Conservation (phyloP, 2,329 filamentous ascomycete genomes). For the Dothistroma septosporum region DNA sequence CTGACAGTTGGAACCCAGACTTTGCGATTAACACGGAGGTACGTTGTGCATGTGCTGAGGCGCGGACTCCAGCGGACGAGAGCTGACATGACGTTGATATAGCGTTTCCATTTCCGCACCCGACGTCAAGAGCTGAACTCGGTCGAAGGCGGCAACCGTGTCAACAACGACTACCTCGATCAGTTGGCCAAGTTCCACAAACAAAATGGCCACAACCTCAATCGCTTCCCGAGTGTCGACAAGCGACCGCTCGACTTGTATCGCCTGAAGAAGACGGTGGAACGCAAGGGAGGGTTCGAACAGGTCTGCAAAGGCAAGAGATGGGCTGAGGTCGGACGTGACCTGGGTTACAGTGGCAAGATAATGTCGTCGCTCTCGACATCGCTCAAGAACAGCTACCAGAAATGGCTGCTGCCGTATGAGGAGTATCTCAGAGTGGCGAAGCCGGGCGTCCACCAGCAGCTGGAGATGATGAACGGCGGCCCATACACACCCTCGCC, state of each 20-base stretch:
- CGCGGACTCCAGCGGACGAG: background rate
- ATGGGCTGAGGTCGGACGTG: slow-evolving; percentile 96
- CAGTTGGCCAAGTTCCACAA: slow-evolving; percentile 95
- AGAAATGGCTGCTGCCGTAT: slow-evolving; percentile 94
- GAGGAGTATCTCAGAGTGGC: slow-evolving; percentile 88
- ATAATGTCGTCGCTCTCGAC: slow-evolving; percentile 99
- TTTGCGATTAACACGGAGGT: slow-evolving; percentile 98
- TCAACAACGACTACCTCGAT: slow-evolving; percentile 93
- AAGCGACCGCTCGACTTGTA: slow-evolving; percentile 95
- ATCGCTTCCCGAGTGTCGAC: slow-evolving; percentile 91
- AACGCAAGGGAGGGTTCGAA: slow-evolving; percentile 89
- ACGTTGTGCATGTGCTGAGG: slow-evolving; percentile 33
- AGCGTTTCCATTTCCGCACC: slow-evolving; percentile 97
- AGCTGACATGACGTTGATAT: slow-evolving; percentile 29
- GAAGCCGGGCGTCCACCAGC: slow-evolving; percentile 94
- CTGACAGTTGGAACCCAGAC: slow-evolving; percentile 86
- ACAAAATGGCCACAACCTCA: slow-evolving; percentile 89
- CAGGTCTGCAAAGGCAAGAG: slow-evolving; percentile 97
- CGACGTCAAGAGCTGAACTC: slow-evolving; percentile 95
- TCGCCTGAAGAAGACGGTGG: slow-evolving; percentile 93
- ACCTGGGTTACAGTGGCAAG: slow-evolving; percentile 96
- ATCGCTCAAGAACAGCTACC: slow-evolving; percentile 95
- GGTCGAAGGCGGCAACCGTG: slow-evolving; percentile 94
- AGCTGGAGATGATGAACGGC: slow-evolving; percentile 87
- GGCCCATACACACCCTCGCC: slow-evolving; percentile 82